Evolutionary conservation across 306 rosid species (phyloP).

Genomic region (cucumber (Cucumis sativus)): Cucumber_9930_V3 NC_026659.2:27827501-27828000

Average conservation of each 20-base stretch:
- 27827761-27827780: not conserved
- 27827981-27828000: not conserved
- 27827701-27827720: not conserved
- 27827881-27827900: not conserved
- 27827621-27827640: not conserved
- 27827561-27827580: slow-evolving; percentile 20
- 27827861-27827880: not conserved
- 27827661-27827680: not conserved
- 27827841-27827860: not conserved
- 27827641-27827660: not conserved
- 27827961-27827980: not conserved
- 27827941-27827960: not conserved
- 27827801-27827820: not conserved
- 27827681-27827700: not conserved
- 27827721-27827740: not conserved
- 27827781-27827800: not conserved
- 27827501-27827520: slow-evolving; percentile 30
- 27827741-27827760: not conserved
- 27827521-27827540: slow-evolving; percentile 31
- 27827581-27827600: not conserved
- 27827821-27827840: not conserved
- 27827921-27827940: not conserved
- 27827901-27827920: not conserved
- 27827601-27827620: not conserved
- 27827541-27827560: slow-evolving; percentile 21